A percentile compares a stretch with the other conserved stretches of the same genome.
These are phyloP conservation scores for Pisolithus tinctorius DNA, from an alignment of 768 basidiomycete genomes.

Conservation along the genomic window DNA sequence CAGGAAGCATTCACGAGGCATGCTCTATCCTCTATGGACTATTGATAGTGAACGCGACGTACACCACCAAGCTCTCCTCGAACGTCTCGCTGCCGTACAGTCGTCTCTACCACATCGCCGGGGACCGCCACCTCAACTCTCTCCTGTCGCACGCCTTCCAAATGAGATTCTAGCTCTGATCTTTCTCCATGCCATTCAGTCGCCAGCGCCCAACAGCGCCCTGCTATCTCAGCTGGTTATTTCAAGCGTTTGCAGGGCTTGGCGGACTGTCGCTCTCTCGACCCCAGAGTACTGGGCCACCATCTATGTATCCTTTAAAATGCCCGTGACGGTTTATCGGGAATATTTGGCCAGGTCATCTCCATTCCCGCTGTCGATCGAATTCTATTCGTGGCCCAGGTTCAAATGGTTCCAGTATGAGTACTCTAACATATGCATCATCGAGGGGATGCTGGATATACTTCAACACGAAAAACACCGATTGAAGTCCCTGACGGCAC, in stretches of 20 bases:
- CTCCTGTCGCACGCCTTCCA: constrained; percentile 2
- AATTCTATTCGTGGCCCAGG: constrained; percentile 1
- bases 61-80: not conserved
- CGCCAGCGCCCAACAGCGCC: not conserved
- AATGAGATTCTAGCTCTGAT: constrained; percentile 1
- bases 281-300: constrained; percentile 1
- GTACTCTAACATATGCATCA: not conserved
- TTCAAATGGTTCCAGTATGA: not conserved
- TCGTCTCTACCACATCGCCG: not conserved
- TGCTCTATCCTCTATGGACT: constrained; percentile 1
- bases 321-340: constrained; percentile 1
- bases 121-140: not conserved
- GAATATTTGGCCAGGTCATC: not conserved
- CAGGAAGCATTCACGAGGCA: not conserved
- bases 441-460: not conserved
- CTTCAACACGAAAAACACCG: not conserved
- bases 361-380: not conserved
- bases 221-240: not conserved
- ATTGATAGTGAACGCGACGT: not conserved
- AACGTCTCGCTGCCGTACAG: constrained; percentile 1
- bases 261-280: not conserved
- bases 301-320: not conserved
- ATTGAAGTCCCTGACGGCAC: not conserved
- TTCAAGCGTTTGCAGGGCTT: constrained; percentile 1
- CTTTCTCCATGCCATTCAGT: not conserved